These are phyloP conservation scores for Fraxinus albicans DNA, from an alignment of 305 asterid species.

Conservation along the genomic window DNA sequence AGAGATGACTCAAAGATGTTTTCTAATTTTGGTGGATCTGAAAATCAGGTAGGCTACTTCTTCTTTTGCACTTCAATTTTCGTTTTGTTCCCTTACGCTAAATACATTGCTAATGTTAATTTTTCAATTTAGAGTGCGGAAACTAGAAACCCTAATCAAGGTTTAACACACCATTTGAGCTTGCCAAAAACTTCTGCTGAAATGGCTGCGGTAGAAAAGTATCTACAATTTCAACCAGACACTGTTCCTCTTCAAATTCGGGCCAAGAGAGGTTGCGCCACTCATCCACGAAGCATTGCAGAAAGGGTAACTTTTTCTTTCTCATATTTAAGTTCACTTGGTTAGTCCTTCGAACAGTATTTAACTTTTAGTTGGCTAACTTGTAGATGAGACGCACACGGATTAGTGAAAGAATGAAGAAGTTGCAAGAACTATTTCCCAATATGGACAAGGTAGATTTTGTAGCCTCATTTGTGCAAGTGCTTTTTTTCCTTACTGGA, in stretches of 20 bases:
- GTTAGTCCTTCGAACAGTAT: not conserved
- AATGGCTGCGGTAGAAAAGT: slow-evolving; percentile 58
- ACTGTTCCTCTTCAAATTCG: slow-evolving; percentile 69
- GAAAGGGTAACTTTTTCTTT: slow-evolving; percentile 61
- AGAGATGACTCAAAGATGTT: slow-evolving; percentile 58
- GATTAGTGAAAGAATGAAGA: slow-evolving; percentile 84
- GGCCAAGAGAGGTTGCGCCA: slow-evolving; percentile 87
- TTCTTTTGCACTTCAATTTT: not conserved
- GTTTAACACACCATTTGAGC: slow-evolving; percentile 76
- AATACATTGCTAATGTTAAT: not conserved
- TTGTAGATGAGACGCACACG: slow-evolving; percentile 70
- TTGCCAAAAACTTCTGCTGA: slow-evolving; percentile 67
- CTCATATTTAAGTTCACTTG: not conserved
- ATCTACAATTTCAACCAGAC: slow-evolving; percentile 67
- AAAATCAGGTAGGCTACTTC: slow-evolving; percentile 40
- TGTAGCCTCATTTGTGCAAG: not conserved
- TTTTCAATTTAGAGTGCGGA: slow-evolving; percentile 51
- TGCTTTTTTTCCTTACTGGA: not conserved
- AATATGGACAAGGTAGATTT: slow-evolving; percentile 75
- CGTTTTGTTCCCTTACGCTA: not conserved
- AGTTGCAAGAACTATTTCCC: slow-evolving; percentile 86
- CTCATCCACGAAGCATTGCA: slow-evolving; percentile 92
- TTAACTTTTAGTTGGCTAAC: not conserved
- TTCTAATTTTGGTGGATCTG: slow-evolving; percentile 46
- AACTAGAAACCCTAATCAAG: slow-evolving; percentile 38